Percentiles rank a stretch among this genome's conserved stretches.
phyloP scores from a whole-genome alignment of 768 basidiomycete species.

The Brasilioporus rufonigricans region DNA sequence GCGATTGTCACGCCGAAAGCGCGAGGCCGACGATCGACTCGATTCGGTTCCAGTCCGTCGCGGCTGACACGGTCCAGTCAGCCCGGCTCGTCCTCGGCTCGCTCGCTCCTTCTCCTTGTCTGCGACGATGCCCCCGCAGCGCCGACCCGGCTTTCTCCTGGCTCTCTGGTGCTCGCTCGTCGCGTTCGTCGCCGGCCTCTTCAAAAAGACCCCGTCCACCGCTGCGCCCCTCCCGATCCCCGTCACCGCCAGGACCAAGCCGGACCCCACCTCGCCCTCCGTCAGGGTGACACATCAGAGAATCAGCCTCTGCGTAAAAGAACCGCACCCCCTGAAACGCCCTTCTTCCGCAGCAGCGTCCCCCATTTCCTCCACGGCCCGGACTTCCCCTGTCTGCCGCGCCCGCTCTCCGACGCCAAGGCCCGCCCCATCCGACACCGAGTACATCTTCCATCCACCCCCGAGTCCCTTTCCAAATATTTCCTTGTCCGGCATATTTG shows the following conservation, averaged over 20 bases:
- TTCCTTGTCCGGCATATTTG: constrained; percentile 20
- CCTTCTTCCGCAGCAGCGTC: no score
- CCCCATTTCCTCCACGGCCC: constrained; percentile 6
- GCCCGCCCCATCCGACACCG: no score
- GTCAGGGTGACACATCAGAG: constrained; percentile 1
- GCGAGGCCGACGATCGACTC: no score
- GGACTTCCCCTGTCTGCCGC: no score
- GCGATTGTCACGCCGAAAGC: no score
- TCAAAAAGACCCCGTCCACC: constrained; percentile 9
- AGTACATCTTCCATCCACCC: constrained; percentile 15
- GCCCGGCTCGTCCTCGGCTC: neutral
- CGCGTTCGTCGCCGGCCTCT: constrained; percentile 9
- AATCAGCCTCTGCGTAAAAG: no score
- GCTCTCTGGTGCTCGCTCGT: constrained; percentile 17
- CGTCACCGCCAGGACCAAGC: constrained; percentile 9
- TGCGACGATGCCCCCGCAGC: neutral
- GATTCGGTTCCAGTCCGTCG: no score
- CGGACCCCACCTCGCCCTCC: neutral
- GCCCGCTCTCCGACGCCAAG: constrained; percentile 5
- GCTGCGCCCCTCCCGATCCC: constrained; percentile 18
- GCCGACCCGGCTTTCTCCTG: neutral
- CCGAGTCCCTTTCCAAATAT: constrained; percentile 17
- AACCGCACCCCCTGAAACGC: constrained; percentile 16
- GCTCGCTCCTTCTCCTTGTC: neutral
- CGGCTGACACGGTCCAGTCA: no score